Percentiles rank a stretch among this genome's conserved stretches.
Evolutionary conservation across 805 yeast genomes (phyloP).

Genomic region (Suhomyces vadensis): DNA sequence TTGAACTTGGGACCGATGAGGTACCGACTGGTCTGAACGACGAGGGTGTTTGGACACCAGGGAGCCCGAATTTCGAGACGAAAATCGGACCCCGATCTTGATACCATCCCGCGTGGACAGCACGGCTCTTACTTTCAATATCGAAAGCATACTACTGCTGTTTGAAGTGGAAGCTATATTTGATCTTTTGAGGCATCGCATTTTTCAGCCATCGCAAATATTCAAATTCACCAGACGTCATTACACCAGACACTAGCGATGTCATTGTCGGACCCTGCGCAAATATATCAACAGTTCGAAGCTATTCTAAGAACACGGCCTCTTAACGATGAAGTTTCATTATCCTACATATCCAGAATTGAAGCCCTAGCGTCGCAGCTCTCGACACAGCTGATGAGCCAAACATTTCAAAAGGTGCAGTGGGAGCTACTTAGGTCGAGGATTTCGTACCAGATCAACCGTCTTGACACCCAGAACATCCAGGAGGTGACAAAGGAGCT

Average conservation of each 20-base stretch:
- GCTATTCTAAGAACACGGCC: background rate
- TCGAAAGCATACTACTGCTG: background rate
- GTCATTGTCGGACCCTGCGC: background rate
- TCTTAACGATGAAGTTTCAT: background rate
- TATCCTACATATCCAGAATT: background rate
- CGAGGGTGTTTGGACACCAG: too few species aligned
- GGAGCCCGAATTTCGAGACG: too few species aligned
- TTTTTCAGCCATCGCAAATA: background rate
- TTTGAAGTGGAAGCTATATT: too few species aligned
- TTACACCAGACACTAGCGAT: background rate
- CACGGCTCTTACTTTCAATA: background rate
- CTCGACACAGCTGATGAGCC: conserved; percentile 12
- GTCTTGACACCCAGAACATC: conserved; percentile 48
- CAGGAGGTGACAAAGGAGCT: conserved; percentile 49
- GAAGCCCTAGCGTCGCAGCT: background rate
- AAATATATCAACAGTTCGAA: background rate
- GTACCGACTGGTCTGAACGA: too few species aligned
- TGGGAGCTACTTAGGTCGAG: conserved; percentile 11
- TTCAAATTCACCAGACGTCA: background rate
- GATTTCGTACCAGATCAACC: conserved; percentile 46
- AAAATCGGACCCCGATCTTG: too few species aligned
- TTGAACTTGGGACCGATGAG: conserved; percentile 14
- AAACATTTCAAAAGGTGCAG: conserved; percentile 24
- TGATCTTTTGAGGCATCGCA: too few species aligned
- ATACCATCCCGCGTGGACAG: too few species aligned